Conservation (phyloP, 2,329 filamentous ascomycete genomes). For the Huntiella moniliformis region DNA sequence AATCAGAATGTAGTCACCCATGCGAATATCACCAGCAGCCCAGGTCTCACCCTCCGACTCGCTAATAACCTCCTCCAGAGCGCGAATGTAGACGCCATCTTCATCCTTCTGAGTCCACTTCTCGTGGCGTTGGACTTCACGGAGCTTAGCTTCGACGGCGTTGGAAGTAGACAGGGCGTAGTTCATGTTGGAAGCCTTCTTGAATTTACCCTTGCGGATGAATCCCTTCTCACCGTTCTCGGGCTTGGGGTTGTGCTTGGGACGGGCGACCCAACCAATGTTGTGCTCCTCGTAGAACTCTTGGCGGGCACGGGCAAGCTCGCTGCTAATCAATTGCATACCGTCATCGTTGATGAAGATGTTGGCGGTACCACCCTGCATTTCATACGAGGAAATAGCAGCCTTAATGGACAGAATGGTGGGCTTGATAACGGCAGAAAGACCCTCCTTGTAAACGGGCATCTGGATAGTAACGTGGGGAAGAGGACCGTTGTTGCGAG, state of each 20-base stretch:
- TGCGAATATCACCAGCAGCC: conserved; percentile 41
- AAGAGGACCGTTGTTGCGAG: conserved; percentile 18
- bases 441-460: conserved; percentile 25
- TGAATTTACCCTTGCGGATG: conserved; percentile 40
- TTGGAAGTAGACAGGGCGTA: conserved; percentile 42
- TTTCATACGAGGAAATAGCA: conserved; percentile 31
- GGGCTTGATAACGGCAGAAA: conserved; percentile 26
- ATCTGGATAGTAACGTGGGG: conserved; percentile 27
- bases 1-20: conserved; percentile 46
- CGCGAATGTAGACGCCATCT: conserved; percentile 29
- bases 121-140: conserved; percentile 24
- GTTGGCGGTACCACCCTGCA: conserved; percentile 25
- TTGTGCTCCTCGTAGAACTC: conserved; percentile 39
- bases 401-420: conserved; percentile 29
- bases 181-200: conserved; percentile 52
- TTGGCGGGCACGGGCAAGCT: conserved; percentile 22
- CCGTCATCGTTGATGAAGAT: conserved; percentile 48
- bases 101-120: conserved; percentile 26
- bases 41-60: conserved; percentile 33
- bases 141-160: conserved; percentile 41
- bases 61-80: conserved; percentile 29
- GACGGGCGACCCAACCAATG: conserved; percentile 37
- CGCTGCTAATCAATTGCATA: conserved; percentile 32
- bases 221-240: conserved; percentile 27
- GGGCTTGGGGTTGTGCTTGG: conserved; percentile 31